phyloP scores from a whole-genome alignment of 495 filamentous ascomycete species.

The Penicillium waksmanii region DNA sequence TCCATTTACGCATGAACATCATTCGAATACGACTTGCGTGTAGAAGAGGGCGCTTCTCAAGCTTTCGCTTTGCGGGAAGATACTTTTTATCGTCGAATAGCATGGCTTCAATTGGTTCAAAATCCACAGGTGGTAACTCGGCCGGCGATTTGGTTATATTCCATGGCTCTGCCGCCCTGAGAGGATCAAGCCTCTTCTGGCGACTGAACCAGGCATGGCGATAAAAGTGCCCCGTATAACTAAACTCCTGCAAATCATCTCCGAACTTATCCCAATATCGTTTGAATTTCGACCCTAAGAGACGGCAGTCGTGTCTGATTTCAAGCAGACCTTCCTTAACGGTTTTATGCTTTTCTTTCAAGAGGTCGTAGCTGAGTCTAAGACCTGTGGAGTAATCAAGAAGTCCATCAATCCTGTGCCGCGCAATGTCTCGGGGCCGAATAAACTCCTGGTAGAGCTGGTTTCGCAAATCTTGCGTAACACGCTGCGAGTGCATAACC shows the following conservation, averaged over 20 bases:
- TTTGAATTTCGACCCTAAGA: not conserved
- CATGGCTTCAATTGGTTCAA: not conserved
- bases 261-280: not conserved
- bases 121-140: not conserved
- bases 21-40: slow-evolving; percentile 5
- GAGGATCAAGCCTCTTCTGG: not conserved
- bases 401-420: slow-evolving; percentile 19
- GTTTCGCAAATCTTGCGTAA: not conserved
- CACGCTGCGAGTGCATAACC: not conserved
- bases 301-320: not conserved
- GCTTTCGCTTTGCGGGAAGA: not conserved
- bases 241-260: not conserved
- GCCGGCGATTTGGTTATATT: not conserved
- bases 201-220: not conserved
- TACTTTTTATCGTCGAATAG: not conserved
- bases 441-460: slow-evolving; percentile 18
- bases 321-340: not conserved
- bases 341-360: slow-evolving; percentile 7
- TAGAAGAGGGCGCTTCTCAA: not conserved
- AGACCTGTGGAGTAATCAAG: not conserved
- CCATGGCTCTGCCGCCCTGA: not conserved
- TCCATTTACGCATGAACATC: slow-evolving; percentile 17
- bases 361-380: not conserved
- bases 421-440: slow-evolving; percentile 25
- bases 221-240: not conserved